Evolutionary conservation across 2,329 filamentous ascomycete genomes (phyloP).

Genomic region (Tothia fuscella): DNA sequence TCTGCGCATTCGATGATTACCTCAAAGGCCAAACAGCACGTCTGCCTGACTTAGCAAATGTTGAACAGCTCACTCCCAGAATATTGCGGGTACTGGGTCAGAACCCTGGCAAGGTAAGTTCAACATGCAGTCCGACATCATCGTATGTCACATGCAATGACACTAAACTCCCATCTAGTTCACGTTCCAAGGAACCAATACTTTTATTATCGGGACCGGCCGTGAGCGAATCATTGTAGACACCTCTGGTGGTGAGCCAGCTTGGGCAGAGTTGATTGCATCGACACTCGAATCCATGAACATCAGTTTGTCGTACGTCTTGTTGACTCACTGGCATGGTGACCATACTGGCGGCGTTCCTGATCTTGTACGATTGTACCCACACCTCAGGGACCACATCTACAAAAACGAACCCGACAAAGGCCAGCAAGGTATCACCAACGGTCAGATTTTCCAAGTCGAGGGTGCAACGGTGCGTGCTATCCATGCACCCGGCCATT

Average conservation of each 20-base stretch:
- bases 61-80: constrained; percentile 64
- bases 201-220: constrained; percentile 77
- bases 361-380: constrained; percentile 54
- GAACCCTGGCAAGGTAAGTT: constrained; percentile 68
- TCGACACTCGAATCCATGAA: constrained; percentile 54
- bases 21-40: constrained; percentile 26
- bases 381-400: constrained; percentile 40
- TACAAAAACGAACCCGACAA: constrained; percentile 50
- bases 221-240: constrained; percentile 67
- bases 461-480: constrained; percentile 57
- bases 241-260: constrained; percentile 68
- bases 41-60: constrained; percentile 38
- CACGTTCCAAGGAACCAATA: constrained; percentile 68
- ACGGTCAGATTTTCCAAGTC: constrained; percentile 43
- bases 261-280: constrained; percentile 58
- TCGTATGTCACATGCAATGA: neutral
- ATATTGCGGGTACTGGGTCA: constrained; percentile 82
- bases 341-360: constrained; percentile 72
- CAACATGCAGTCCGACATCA: neutral
- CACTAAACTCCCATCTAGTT: too few species aligned
- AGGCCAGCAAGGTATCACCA: constrained; percentile 33
- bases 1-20: constrained; percentile 38
- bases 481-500: constrained; percentile 61
- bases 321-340: constrained; percentile 86
- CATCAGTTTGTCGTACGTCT: constrained; percentile 51